A percentile compares a stretch with the other conserved stretches of the same genome.
Evolutionary conservation across 73 alveolate species (phyloP).

Genomic region (Paramecium sexaurelia): DNA sequence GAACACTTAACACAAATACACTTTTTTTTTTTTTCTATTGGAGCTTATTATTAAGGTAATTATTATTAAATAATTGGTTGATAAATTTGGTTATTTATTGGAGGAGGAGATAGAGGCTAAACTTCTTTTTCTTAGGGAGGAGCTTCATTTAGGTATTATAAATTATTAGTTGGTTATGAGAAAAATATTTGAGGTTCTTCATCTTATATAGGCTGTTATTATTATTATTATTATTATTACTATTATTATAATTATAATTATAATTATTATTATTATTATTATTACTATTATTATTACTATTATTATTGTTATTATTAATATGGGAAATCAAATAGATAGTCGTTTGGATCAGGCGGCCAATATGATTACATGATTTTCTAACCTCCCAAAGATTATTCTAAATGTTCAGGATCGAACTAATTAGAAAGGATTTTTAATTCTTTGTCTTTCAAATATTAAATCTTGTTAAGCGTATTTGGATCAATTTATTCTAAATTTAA

Average conservation of each 20-base stretch:
- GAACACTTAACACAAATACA: constrained; percentile 45
- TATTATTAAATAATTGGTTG: not conserved
- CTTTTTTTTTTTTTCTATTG: not conserved
- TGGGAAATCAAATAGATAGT: not conserved
- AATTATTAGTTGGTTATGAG: not conserved
- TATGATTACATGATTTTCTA: not conserved
- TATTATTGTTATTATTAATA: not conserved
- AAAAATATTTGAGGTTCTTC: not conserved
- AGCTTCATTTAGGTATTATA: not conserved
- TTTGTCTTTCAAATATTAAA: not conserved
- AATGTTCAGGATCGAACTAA: not conserved
- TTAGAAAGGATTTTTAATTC: not conserved
- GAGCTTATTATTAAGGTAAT: not conserved
- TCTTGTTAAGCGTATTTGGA: not conserved
- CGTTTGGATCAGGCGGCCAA: constrained; percentile 61
- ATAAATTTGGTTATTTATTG: not conserved
- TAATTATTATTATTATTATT: no score
- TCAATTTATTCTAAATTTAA: not conserved
- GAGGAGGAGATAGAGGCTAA: not conserved
- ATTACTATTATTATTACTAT: no score
- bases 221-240: not conserved
- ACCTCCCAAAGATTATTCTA: constrained; percentile 47
- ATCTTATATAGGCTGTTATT: not conserved
- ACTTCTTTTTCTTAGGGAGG: not conserved
- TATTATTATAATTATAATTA: no score